Base-by-base conservation (phyloP, 2,329 filamentous ascomycete genomes). In the Fusarium cyanostomum region DNA sequence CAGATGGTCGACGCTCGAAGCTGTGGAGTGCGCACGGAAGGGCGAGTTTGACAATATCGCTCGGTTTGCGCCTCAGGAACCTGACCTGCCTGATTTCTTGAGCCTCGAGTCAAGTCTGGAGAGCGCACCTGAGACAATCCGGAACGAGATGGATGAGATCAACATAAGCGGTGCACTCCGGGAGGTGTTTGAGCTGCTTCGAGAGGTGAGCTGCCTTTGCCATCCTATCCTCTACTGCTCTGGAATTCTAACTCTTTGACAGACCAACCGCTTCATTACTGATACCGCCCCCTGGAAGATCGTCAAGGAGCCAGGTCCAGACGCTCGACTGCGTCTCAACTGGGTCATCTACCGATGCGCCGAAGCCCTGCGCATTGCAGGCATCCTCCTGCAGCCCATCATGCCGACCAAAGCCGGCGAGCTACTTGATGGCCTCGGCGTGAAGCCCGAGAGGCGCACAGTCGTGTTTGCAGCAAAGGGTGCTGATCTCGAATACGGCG, bases 301-400 rank as follows among this genome's bases (percentile, higher is more conserved):
- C 15, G 78, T 78, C 26, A 83, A 79, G 35, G 67, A 74, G 2
- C 66, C 71, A 3, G 72, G 75, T 7, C 63, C 70, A 0, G 70
- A 73, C 3, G 76, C 76, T 30, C 76, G 73, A 1, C 72, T 52
- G 39, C 75, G 82, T 3, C 77, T 89, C 13, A 79, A 89, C 64
- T 80, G 82, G 67, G 83, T 85, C 33, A 81, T 99, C 26, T 97
- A 86, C 74, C 82, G 90, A 38, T 81, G 83, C 38, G 85, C 89
- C 8, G 95, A 99, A 77, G 85, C 90, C 5, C 74, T 97, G 42
- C 89, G 95, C 33, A 86, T 97, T 21, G 81, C 83, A 1, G 92
- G 89, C 12, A 97, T 99, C 67, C 80, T 98, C 42, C 80, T 99
- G 39, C 94, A 97, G 75, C 93, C 95, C 1, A 92, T 94, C 72